Evolutionary conservation across 352 stramenopile species (phyloP).

Genomic region (Labyrinthula sp.): DNA sequence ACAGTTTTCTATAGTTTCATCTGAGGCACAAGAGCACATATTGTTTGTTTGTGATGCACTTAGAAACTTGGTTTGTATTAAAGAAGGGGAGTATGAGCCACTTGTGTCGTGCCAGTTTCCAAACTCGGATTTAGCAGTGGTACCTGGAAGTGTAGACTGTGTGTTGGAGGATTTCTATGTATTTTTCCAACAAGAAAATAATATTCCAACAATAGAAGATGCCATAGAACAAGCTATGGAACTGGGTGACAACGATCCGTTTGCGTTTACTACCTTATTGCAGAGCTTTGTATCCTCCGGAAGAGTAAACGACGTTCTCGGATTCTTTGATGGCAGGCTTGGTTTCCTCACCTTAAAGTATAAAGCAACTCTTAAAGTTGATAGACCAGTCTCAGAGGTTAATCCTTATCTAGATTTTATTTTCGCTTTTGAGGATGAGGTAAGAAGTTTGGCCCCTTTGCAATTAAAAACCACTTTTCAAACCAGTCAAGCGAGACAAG

Average conservation of each 20-base stretch:
- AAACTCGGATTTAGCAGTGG: neutral
- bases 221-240: no score
- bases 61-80: constrained; percentile 1
- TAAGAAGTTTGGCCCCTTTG: constrained; percentile 6
- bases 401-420: constrained; percentile 29
- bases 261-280: no score
- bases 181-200: constrained; percentile 3
- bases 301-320: constrained; percentile 16
- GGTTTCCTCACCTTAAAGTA: constrained; percentile 31
- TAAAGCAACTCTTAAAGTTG: constrained; percentile 14
- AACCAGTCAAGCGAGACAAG: constrained; percentile 21
- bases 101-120: neutral
- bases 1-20: constrained; percentile 14
- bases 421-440: neutral
- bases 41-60: constrained; percentile 14
- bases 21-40: constrained; percentile 9
- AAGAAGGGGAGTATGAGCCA: constrained; percentile 1
- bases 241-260: constrained; percentile 3
- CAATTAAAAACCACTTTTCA: constrained; percentile 7
- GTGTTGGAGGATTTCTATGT: constrained; percentile 10
- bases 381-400: constrained; percentile 29
- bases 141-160: constrained; percentile 1
- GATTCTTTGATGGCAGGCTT: constrained; percentile 32
- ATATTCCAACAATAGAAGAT: neutral
- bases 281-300: no score